A percentile compares a stretch with the other conserved stretches of the same genome.
These are phyloP conservation scores for Xylaria palmicola DNA, from an alignment of 495 filamentous ascomycete genomes.

Conservation along the genomic window DNA sequence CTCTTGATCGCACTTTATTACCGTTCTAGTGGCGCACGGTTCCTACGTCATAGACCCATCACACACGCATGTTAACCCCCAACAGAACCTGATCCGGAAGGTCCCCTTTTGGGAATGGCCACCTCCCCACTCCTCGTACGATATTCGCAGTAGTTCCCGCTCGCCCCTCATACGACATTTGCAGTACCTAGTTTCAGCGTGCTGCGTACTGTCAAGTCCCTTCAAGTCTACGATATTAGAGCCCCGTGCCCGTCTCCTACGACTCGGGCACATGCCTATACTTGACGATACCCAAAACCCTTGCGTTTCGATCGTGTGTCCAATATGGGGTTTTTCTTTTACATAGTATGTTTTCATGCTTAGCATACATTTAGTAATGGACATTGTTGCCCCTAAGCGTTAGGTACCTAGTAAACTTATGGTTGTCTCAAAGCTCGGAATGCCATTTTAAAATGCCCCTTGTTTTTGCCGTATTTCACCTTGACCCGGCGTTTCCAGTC, in stretches of 20 bases:
- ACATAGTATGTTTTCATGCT: too few relatives aligned
- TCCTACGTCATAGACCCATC: slow-evolving; percentile 8
- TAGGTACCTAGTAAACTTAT: background rate
- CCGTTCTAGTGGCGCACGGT: slow-evolving; percentile 7
- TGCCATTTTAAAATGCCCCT: background rate
- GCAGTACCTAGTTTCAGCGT: background rate
- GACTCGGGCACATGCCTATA: too few relatives aligned
- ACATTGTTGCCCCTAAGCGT: too few relatives aligned
- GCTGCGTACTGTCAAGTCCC: background rate
- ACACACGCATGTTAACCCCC: background rate
- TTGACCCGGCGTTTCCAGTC: too few relatives aligned
- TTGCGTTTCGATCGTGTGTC: too few relatives aligned
- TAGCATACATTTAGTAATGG: too few relatives aligned
- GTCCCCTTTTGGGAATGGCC: slow-evolving; percentile 3
- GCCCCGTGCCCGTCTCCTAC: too few relatives aligned
- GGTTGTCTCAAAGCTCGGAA: background rate
- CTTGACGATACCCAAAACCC: too few relatives aligned
- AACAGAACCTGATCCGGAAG: slow-evolving; percentile 7
- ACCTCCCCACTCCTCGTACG: slow-evolving; percentile 6
- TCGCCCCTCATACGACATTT: background rate
- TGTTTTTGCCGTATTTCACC: background rate
- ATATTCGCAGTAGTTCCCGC: slow-evolving; percentile 6
- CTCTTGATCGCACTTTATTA: slow-evolving; percentile 11
- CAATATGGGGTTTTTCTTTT: too few relatives aligned
- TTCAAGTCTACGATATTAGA: background rate